Evolutionary conservation across 2,329 filamentous ascomycete species (phyloP).

Genomic region (Apiospora marii): DNA sequence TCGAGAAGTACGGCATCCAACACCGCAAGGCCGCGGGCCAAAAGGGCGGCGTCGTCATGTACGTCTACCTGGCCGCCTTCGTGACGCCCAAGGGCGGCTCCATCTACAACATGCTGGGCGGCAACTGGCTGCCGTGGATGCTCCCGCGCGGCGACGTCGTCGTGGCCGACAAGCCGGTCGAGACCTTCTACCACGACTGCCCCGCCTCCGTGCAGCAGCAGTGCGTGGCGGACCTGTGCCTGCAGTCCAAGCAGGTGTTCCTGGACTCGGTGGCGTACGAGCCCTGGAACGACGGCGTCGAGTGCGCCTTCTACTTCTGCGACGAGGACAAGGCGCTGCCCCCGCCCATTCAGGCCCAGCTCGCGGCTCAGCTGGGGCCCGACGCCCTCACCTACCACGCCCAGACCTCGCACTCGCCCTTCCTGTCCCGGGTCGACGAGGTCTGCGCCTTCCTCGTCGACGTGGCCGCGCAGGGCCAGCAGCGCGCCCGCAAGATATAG

Average conservation of each 20-base stretch:
- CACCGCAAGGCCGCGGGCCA: conserved; percentile 41
- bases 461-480: conserved; percentile 21
- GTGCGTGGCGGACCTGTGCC: conserved; percentile 30
- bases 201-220: conserved; percentile 27
- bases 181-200: conserved; percentile 35
- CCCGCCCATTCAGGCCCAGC: conserved; percentile 29
- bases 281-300: conserved; percentile 34
- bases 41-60: conserved; percentile 44
- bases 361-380: conserved; percentile 28
- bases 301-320: conserved; percentile 33
- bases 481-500: conserved; percentile 4
- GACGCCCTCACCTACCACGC: conserved; percentile 28
- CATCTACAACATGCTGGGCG: conserved; percentile 34
- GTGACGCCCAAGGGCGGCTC: conserved; percentile 34
- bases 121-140: conserved; percentile 37
- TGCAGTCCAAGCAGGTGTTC: conserved; percentile 33
- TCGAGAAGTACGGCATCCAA: conserved; percentile 41
- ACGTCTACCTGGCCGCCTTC: conserved; percentile 41
- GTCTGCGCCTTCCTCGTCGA: conserved; percentile 27
- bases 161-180: conserved; percentile 27
- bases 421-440: conserved; percentile 30
- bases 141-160: conserved; percentile 29
- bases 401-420: conserved; percentile 32
- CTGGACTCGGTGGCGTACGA: conserved; percentile 32
- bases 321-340: conserved; percentile 31